Evolutionary conservation across 2,329 filamentous ascomycete species (phyloP).

Genomic region (Westerdykella sp.): DNA sequence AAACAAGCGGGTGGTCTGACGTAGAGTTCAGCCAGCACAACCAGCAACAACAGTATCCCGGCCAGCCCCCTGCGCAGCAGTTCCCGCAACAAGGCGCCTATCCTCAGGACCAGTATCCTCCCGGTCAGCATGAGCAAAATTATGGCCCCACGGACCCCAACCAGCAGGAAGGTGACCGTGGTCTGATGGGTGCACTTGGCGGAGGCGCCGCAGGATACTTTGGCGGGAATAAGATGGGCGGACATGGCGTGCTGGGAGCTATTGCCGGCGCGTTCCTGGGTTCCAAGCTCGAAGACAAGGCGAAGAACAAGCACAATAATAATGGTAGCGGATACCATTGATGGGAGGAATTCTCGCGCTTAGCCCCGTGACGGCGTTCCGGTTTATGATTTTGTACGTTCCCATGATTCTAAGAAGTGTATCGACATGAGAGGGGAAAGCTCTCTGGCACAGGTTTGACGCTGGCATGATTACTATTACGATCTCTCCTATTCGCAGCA

Average conservation of each 20-base stretch:
- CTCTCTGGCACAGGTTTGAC: too few relatives aligned
- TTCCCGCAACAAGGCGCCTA: constrained; percentile 41
- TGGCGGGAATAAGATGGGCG: constrained; percentile 50
- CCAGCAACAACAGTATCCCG: constrained; percentile 29
- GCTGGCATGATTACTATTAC: too few relatives aligned
- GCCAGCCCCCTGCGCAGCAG: constrained; percentile 28
- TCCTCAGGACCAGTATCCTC: constrained; percentile 33
- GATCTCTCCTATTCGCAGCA: too few relatives aligned
- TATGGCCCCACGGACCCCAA: constrained; percentile 42
- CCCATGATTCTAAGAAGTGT: too few relatives aligned
- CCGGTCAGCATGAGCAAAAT: constrained; percentile 28
- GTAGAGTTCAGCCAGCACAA: constrained; percentile 15
- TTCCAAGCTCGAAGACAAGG: constrained; percentile 49
- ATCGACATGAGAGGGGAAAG: too few relatives aligned
- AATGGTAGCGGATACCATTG: constrained; percentile 13
- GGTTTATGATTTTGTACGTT: too few relatives aligned
- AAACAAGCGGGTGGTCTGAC: constrained; percentile 13
- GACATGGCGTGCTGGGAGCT: constrained; percentile 53
- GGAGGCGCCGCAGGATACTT: constrained; percentile 53
- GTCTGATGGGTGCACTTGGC: constrained; percentile 51
- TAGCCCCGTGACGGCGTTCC: too few relatives aligned
- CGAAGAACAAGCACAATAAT: constrained; percentile 39
- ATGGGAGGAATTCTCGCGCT: too few relatives aligned
- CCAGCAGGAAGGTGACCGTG: constrained; percentile 51
- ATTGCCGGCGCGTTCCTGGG: constrained; percentile 53